Base-by-base conservation (phyloP, 2,329 filamentous ascomycete species). In the Mollisia scopiformis region DNA sequence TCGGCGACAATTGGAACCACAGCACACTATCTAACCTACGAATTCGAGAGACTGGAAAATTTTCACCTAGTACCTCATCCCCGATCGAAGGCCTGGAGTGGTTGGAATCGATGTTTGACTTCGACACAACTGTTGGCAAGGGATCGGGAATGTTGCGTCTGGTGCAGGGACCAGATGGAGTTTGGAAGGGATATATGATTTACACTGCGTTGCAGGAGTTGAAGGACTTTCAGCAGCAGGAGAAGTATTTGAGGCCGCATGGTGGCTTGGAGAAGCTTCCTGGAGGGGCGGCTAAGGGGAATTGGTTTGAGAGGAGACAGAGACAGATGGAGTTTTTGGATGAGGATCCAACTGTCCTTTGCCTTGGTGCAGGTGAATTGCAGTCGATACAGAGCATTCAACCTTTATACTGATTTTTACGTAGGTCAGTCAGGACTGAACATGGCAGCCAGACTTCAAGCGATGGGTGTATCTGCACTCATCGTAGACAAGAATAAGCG, bases 151-250 rank as follows among this genome's bases (percentile, higher is more conserved):
- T 89, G 1, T 75, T 83, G 0, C 77, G 84, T 1, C 71, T 90
- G 0, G 75, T 80, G 0, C 72, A 78, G 39, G 63, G 61, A 6
- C 31, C 46, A 8, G 74, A 74, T 2, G 74, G 72, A 1, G 62
- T 71, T 7, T 90, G 86, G 85, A 87, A 85, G 68, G 82, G 87
- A 1, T 88, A 84, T 63, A 86, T 84, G 3, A 67, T 90, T 0
- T 89, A 85, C 69, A 90, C 87, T 0, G 76, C 78, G 0, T 74
- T 91, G 5, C 67, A 78, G 1, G 80, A 51, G 49, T 7, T 33
- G 8, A 33, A n/a, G 21, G 16, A n/a, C 7, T 51, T 21, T n/a
- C 16, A 51, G 82, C 31, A 66, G 90, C 7, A 81, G 77, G n/a
- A 5, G 83, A 2, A 28, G 27, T 21, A 3, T 21, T 31, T 80